A percentile compares a stretch with the other conserved stretches of the same genome.
phyloP scores from a whole-genome alignment of 352 stramenopile species.

The Phytophthora nicotianae region DNA sequence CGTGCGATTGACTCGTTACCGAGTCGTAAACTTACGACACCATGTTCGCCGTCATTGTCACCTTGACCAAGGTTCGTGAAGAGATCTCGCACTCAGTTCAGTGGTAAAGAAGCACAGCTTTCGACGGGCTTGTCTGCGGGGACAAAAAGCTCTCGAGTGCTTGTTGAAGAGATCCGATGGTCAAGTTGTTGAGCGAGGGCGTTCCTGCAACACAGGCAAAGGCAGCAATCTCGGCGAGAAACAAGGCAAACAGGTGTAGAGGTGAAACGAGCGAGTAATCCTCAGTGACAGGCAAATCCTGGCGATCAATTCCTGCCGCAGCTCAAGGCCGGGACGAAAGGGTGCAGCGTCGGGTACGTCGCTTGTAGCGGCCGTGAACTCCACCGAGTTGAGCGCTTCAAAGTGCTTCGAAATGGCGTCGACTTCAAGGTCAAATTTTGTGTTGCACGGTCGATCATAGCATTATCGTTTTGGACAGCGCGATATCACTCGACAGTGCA shows the following conservation, averaged over 20 bases:
- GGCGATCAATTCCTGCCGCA: constrained; percentile 7
- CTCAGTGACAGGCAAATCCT: constrained; percentile 17
- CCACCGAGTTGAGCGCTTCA: not conserved
- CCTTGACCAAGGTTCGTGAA: not conserved
- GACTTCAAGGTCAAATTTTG: not conserved
- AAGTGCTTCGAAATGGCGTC: not conserved
- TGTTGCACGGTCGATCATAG: not conserved
- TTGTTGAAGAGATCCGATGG: constrained; percentile 2
- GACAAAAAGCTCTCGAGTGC: not conserved
- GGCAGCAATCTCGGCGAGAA: constrained; percentile 7
- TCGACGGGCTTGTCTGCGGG: not conserved
- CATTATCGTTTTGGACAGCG: not conserved
- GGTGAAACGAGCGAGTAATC: constrained; percentile 13
- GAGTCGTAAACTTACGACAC: no score
- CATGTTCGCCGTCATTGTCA: not conserved
- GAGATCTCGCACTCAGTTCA: not conserved
- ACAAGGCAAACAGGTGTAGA: constrained; percentile 20
- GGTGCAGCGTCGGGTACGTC: constrained; percentile 3
- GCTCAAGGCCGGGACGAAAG: constrained; percentile 13
- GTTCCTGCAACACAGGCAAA: constrained; percentile 11
- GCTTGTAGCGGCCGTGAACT: not conserved
- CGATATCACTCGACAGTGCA: no score
- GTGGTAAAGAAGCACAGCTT: not conserved
- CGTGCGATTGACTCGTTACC: not conserved
- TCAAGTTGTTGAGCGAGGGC: constrained; percentile 7